These are phyloP conservation scores for Pyrenula aspistea DNA, from an alignment of 495 filamentous ascomycete species.

Conservation along the genomic window DNA sequence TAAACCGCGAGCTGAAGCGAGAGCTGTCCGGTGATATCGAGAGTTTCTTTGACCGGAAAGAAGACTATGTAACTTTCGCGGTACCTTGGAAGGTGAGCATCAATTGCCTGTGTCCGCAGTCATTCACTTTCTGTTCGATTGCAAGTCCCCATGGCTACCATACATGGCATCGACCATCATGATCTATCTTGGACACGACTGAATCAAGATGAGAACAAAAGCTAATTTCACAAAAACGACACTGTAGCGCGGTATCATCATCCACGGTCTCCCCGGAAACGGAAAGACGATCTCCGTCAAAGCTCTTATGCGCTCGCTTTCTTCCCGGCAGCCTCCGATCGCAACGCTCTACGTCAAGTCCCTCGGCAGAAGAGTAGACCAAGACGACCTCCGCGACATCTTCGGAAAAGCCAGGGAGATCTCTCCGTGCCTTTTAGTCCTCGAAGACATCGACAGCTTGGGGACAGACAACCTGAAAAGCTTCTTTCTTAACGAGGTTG, in stretches of 20 bases:
- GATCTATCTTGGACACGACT: too few species aligned
- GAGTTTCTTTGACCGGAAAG: slow-evolving; percentile 43
- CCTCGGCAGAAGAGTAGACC: slow-evolving; percentile 21
- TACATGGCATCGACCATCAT: too few species aligned
- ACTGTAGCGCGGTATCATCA: slow-evolving; percentile 26
- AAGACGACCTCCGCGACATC: slow-evolving; percentile 29
- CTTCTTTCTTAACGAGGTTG: slow-evolving; percentile 63
- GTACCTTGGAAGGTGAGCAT: slow-evolving; percentile 46
- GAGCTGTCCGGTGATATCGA: slow-evolving; percentile 44
- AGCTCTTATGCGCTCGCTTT: slow-evolving; percentile 49
- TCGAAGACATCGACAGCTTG: slow-evolving; percentile 58
- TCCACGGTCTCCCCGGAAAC: slow-evolving; percentile 41
- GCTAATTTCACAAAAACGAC: not conserved
- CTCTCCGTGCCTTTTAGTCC: slow-evolving; percentile 35
- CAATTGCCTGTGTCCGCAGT: too few species aligned
- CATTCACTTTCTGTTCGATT: too few species aligned
- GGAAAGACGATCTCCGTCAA: slow-evolving; percentile 60
- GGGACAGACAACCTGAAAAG: slow-evolving; percentile 38
- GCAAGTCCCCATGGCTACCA: too few species aligned
- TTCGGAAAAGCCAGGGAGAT: slow-evolving; percentile 31
- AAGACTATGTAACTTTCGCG: slow-evolving; percentile 41
- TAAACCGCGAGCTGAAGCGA: slow-evolving; percentile 50
- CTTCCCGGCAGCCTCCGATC: slow-evolving; percentile 20
- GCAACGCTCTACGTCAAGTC: slow-evolving; percentile 45
- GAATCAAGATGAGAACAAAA: too few species aligned